phyloP scores from a whole-genome alignment of 2,329 filamentous ascomycete genomes.

The Pseudogymnoascus sp. region DNA sequence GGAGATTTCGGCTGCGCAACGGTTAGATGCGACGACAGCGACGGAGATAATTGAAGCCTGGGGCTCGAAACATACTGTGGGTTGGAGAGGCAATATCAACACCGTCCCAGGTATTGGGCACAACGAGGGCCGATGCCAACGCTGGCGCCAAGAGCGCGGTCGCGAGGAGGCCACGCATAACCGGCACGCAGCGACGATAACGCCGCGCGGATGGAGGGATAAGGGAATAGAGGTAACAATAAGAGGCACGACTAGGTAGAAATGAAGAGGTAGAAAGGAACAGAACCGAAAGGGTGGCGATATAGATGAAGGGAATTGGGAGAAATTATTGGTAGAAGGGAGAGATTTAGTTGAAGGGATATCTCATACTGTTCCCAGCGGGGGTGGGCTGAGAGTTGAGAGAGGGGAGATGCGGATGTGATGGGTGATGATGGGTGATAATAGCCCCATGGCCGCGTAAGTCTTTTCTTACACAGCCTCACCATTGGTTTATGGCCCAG shows the following conservation, averaged over 20 bases:
- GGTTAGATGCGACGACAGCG: not conserved
- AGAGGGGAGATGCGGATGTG: not conserved
- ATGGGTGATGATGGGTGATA: not conserved
- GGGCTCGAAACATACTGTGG: not conserved
- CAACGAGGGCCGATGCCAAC: conserved; percentile 5
- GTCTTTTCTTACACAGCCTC: not conserved
- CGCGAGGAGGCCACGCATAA: conserved; percentile 1
- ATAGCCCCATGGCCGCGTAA: not conserved
- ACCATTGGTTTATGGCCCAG: not conserved
- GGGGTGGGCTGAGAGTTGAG: not conserved
- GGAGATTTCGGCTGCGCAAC: not conserved
- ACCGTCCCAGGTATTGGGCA: not conserved
- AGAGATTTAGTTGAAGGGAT: not conserved
- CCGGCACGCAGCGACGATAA: not conserved
- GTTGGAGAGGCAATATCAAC: not conserved
- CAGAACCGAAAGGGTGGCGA: not conserved
- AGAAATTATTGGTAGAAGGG: not conserved
- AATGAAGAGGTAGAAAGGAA: not conserved
- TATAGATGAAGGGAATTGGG: not conserved
- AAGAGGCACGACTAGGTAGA: not conserved
- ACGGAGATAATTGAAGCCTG: not conserved
- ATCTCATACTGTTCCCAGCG: not conserved
- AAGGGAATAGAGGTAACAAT: not conserved
- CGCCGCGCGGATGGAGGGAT: not conserved
- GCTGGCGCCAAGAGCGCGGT: conserved; percentile 5